Conservation (phyloP, 495 filamentous ascomycete species). For the Hypomontagnella monticulosa region DNA sequence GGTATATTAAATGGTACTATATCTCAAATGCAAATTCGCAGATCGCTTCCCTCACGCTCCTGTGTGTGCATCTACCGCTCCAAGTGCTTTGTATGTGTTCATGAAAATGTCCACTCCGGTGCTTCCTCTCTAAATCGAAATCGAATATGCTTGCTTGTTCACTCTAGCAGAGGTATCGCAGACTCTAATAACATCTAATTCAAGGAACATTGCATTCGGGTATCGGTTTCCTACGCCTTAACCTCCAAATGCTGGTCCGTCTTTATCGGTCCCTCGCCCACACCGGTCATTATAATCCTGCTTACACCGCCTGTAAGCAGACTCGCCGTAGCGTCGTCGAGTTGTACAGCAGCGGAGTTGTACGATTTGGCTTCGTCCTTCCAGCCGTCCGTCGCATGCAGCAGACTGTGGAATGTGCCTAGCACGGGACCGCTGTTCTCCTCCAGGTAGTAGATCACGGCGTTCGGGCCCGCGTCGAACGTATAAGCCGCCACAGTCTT, state of each 20-base stretch:
- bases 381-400: slow-evolving; percentile 70
- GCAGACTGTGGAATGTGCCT: slow-evolving; percentile 70
- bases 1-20: slow-evolving; percentile 11
- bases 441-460: slow-evolving; percentile 92
- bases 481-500: slow-evolving; percentile 89
- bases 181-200: too few species aligned
- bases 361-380: slow-evolving; percentile 59
- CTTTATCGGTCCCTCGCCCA: slow-evolving; percentile 87
- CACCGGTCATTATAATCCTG: slow-evolving; percentile 87
- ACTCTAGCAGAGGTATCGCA: too few species aligned
- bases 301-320: slow-evolving; percentile 80
- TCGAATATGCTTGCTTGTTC: neutral
- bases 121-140: neutral
- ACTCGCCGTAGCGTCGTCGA: slow-evolving; percentile 67
- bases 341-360: slow-evolving; percentile 54
- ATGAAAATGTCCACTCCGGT: neutral
- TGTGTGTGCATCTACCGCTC: neutral
- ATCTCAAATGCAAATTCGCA: neutral
- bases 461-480: slow-evolving; percentile 97
- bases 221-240: too few species aligned
- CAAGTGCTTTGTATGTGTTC: slow-evolving; percentile 1
- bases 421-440: slow-evolving; percentile 75
- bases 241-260: slow-evolving; percentile 74
- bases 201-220: too few species aligned
- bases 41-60: neutral